Percentiles rank a stretch among this genome's conserved stretches.
These are phyloP conservation scores for Ulota crispa DNA, from an alignment of 225 moss, liverwort and hornwort genomes.

Conservation along the genomic window DNA sequence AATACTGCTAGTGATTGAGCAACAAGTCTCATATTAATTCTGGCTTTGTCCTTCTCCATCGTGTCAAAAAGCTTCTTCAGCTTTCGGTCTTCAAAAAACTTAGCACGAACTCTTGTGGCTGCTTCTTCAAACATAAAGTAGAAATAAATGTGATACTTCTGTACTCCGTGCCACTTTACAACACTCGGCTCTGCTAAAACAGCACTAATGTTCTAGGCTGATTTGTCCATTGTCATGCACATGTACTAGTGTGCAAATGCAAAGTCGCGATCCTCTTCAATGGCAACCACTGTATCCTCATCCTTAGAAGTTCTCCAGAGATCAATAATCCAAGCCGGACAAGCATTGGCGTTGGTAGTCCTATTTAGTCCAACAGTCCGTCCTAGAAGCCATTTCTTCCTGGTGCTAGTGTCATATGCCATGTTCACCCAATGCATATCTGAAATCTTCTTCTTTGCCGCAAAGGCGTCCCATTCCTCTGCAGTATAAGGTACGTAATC, in stretches of 20 bases:
- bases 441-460: neutral
- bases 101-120: no score
- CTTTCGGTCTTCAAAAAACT: neutral
- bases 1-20: neutral
- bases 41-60: neutral
- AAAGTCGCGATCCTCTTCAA: neutral
- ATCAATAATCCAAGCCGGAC: neutral
- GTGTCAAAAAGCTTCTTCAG: neutral
- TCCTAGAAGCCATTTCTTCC: neutral
- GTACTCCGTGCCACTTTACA: neutral
- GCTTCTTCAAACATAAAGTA: neutral
- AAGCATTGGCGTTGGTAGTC: neutral
- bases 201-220: neutral
- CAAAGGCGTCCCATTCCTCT: neutral
- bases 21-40: no score
- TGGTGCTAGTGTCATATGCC: neutral
- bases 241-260: neutral
- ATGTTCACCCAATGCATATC: neutral
- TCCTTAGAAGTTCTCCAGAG: neutral
- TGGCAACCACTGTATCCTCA: no score
- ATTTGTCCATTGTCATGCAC: neutral
- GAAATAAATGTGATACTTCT: neutral
- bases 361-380: neutral
- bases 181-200: rapidly evolving
- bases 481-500: neutral